Percentiles rank a stretch among this genome's conserved stretches.
These are phyloP conservation scores for Meyerozyma smithsonii DNA, from an alignment of 1,139 yeast genomes.

Conservation along the genomic window DNA sequence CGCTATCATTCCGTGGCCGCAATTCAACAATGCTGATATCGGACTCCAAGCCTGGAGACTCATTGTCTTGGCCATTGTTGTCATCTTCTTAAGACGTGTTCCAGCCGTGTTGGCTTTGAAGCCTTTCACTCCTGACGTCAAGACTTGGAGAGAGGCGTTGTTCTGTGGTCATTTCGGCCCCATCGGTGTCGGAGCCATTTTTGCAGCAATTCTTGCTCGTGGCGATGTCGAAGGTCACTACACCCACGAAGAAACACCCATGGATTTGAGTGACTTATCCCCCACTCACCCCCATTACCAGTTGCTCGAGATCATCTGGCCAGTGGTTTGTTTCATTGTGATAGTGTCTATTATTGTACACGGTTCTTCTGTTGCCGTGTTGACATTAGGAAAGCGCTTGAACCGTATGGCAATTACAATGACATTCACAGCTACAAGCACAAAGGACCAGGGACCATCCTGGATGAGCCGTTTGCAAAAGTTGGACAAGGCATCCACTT, in stretches of 20 bases:
- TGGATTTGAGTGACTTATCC: slow-evolving; percentile 32
- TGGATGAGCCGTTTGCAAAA: slow-evolving; percentile 90
- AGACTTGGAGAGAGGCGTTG: slow-evolving; percentile 92
- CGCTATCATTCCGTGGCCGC: slow-evolving; percentile 89
- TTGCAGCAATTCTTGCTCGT: slow-evolving; percentile 82
- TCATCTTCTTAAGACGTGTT: slow-evolving; percentile 76
- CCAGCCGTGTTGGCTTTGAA: slow-evolving; percentile 82
- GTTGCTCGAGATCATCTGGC: slow-evolving; percentile 80
- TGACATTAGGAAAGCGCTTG: slow-evolving; percentile 81
- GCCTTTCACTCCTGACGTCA: slow-evolving; percentile 84
- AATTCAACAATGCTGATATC: slow-evolving; percentile 59
- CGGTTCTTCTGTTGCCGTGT: slow-evolving; percentile 95
- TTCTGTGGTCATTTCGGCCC: slow-evolving; percentile 99
- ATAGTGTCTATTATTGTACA: slow-evolving; percentile 87
- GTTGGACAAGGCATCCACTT: slow-evolving; percentile 64
- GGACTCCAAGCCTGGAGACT: slow-evolving; percentile 86
- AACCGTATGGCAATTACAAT: slow-evolving; percentile 91
- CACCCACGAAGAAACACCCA: slow-evolving; percentile 57
- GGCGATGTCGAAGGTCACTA: slow-evolving; percentile 62
- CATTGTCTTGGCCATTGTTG: slow-evolving; percentile 73
- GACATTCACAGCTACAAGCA: slow-evolving; percentile 72
- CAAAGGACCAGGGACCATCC: slow-evolving; percentile 54
- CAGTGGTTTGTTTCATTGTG: slow-evolving; percentile 79
- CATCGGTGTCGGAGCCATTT: slow-evolving; percentile 95
- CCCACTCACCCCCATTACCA: slow-evolving; percentile 57